These are phyloP conservation scores for Coemansia asiatica DNA, from an alignment of 192 early-diverging fungal genomes.

Conservation along the genomic window DNA sequence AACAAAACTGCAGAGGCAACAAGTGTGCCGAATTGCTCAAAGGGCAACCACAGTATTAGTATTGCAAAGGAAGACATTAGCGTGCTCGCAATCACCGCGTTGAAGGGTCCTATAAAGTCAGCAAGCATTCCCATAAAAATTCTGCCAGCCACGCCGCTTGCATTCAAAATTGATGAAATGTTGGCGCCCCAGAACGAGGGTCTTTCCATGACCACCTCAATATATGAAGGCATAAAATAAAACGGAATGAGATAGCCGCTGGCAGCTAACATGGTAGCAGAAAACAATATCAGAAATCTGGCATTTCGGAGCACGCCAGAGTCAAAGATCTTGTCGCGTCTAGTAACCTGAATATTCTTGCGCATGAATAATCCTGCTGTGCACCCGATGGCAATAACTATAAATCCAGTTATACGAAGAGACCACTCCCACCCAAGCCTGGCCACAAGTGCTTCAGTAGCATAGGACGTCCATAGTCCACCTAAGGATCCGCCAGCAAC, in stretches of 20 bases:
- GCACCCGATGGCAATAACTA: slow-evolving; percentile 27
- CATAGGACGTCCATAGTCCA: slow-evolving; percentile 63
- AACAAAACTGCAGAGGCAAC: slow-evolving; percentile 21
- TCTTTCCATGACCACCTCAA: slow-evolving; percentile 7
- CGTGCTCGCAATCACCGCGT: slow-evolving; percentile 14
- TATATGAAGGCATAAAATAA: slow-evolving; percentile 34
- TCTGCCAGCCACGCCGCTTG: slow-evolving; percentile 20
- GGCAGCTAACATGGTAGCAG: slow-evolving; percentile 11
- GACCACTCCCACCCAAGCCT: slow-evolving; percentile 64
- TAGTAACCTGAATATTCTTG: slow-evolving; percentile 17
- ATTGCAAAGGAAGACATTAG: slow-evolving; percentile 10
- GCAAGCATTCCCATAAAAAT: slow-evolving; percentile 23
- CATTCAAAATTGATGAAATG: slow-evolving; percentile 41
- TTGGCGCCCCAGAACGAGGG: slow-evolving; percentile 24
- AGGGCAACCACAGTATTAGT: slow-evolving; percentile 38
- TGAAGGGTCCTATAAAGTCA: slow-evolving; percentile 24
- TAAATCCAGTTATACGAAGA: slow-evolving; percentile 65
- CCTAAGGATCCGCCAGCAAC: slow-evolving; percentile 71
- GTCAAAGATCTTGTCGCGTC: slow-evolving; percentile 30
- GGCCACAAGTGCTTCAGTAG: slow-evolving; percentile 58
- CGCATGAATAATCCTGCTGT: slow-evolving; percentile 22
- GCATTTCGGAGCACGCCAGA: slow-evolving; percentile 9
- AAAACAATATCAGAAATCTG: slow-evolving; percentile 31
- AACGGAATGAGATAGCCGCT: slow-evolving; percentile 31
- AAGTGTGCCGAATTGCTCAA: slow-evolving; percentile 14